Conservation (phyloP, 1,284 basidiomycete genomes). For the Ustilago sp. region DNA sequence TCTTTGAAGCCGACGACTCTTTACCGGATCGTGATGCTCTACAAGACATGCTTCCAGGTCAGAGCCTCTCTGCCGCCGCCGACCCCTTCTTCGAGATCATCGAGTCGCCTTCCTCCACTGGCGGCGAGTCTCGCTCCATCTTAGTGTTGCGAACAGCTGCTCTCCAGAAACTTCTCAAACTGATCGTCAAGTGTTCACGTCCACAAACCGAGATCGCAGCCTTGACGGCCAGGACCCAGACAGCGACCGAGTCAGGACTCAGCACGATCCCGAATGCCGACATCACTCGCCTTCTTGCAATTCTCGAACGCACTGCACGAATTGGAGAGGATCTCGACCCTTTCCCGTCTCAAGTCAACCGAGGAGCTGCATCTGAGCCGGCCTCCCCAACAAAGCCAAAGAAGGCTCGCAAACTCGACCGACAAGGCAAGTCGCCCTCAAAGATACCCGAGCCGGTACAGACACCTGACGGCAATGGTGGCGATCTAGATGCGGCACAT, state of each 20-base stretch:
- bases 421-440: constrained; percentile 22
- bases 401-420: constrained; percentile 25
- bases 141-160: constrained; percentile 38
- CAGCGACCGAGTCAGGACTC: constrained; percentile 21
- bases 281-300: constrained; percentile 39
- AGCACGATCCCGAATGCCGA: constrained; percentile 31
- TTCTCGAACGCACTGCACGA: constrained; percentile 54
- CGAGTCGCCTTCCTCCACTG: constrained; percentile 27
- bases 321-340: constrained; percentile 42
- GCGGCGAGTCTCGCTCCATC: constrained; percentile 18
- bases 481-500: not conserved
- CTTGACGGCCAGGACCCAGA: constrained; percentile 18
- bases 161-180: constrained; percentile 49
- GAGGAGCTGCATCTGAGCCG: constrained; percentile 14
- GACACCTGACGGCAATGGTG: constrained; percentile 4
- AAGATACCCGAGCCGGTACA: constrained; percentile 34
- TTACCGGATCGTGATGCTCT: constrained; percentile 77
- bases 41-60: constrained; percentile 72
- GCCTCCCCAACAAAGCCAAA: constrained; percentile 34
- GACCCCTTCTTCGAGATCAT: constrained; percentile 70
- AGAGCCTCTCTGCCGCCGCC: constrained; percentile 78
- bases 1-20: constrained; percentile 87
- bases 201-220: constrained; percentile 25
- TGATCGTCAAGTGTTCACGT: constrained; percentile 43
- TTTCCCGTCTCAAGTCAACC: constrained; percentile 40